These are phyloP conservation scores for Maudiozyma humilis DNA, from an alignment of 1,139 yeast species.

Conservation along the genomic window DNA sequence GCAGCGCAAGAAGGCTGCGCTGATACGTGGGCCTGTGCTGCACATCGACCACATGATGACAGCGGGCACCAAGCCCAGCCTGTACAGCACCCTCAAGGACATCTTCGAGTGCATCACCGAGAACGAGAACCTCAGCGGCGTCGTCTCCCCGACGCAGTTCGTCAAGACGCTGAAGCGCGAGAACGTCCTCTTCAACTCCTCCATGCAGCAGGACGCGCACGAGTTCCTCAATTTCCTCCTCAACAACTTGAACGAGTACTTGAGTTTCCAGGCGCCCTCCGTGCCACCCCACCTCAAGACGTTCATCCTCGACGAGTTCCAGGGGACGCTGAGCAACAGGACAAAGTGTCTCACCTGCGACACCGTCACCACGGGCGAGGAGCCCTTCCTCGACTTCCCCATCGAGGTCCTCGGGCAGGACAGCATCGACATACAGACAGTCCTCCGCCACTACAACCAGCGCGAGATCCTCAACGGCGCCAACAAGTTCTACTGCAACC, in stretches of 20 bases:
- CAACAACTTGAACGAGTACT: constrained; percentile 69
- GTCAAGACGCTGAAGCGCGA: constrained; percentile 70
- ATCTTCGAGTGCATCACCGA: constrained; percentile 78
- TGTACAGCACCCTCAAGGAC: constrained; percentile 74
- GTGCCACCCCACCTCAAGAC: constrained; percentile 27
- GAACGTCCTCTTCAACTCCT: constrained; percentile 75
- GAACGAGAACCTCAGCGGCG: constrained; percentile 61
- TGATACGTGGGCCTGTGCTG: constrained; percentile 74
- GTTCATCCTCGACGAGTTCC: constrained; percentile 68
- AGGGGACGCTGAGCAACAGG: constrained; percentile 78
- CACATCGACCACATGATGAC: constrained; percentile 52
- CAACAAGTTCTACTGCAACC: constrained; percentile 88
- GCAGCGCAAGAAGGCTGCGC: constrained; percentile 70
- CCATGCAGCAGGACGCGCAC: constrained; percentile 98
- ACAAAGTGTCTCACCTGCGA: constrained; percentile 89
- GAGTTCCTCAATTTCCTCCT: constrained; percentile 83
- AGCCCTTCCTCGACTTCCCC: constrained; percentile 76
- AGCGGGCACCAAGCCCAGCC: constrained; percentile 35
- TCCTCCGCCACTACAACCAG: constrained; percentile 72
- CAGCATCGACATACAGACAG: constrained; percentile 63
- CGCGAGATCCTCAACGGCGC: constrained; percentile 79
- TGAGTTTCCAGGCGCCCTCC: constrained; percentile 25
- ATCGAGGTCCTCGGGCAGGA: constrained; percentile 63
- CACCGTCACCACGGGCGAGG: constrained; percentile 75
- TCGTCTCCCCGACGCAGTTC: constrained; percentile 72